These are phyloP conservation scores for Panaeolus cyanescens DNA, from an alignment of 768 basidiomycete species.

Conservation along the genomic window DNA sequence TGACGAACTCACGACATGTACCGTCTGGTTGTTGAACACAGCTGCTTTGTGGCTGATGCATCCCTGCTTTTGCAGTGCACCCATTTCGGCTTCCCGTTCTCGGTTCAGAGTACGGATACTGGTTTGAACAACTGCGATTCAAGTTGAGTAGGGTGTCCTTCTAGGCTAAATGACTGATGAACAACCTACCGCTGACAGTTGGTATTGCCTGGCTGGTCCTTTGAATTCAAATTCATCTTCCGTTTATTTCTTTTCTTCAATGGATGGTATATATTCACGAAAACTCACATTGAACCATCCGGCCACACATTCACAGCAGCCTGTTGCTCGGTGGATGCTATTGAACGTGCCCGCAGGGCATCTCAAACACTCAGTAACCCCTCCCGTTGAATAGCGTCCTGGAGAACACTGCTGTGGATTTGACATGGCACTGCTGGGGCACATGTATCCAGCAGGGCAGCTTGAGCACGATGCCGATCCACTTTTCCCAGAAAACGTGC, in stretches of 20 bases:
- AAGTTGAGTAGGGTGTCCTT: not conserved
- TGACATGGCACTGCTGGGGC: constrained; percentile 18
- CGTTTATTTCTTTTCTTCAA: not conserved
- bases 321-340: constrained; percentile 23
- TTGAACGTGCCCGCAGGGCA: constrained; percentile 28
- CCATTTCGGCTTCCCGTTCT: constrained; percentile 15
- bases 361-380: constrained; percentile 14
- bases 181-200: constrained; percentile 25
- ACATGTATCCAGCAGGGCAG: constrained; percentile 22
- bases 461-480: constrained; percentile 11
- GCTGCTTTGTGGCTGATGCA: constrained; percentile 14
- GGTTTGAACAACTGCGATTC: constrained; percentile 21
- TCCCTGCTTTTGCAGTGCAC: constrained; percentile 19
- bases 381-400: constrained; percentile 25
- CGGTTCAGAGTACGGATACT: constrained; percentile 25
- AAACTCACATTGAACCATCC: constrained; percentile 26
- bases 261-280: not conserved
- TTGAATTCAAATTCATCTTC: not conserved
- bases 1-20: constrained; percentile 21
- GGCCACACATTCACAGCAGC: constrained; percentile 27
- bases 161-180: not conserved
- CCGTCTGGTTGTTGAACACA: constrained; percentile 14
- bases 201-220: constrained; percentile 21
- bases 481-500: constrained; percentile 2
- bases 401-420: constrained; percentile 24